A percentile compares a stretch with the other conserved stretches of the same genome.
Conservation (phyloP, 108 stramenopile genomes). For the Asterionellopsis glacialis region DNA sequence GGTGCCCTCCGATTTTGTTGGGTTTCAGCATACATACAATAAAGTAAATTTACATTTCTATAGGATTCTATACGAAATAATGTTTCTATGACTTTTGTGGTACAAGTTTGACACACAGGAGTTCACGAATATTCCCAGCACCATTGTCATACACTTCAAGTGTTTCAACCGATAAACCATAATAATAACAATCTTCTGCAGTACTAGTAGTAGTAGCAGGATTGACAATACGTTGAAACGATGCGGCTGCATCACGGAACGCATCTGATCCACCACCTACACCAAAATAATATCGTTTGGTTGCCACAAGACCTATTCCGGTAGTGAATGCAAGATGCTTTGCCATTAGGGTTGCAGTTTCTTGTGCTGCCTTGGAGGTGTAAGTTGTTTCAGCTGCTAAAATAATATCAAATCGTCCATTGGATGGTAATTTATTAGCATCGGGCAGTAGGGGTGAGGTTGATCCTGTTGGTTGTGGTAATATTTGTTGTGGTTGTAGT, state of each 20-base stretch:
- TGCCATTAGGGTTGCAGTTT: slow-evolving; percentile 58
- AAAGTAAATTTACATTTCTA: too few species aligned
- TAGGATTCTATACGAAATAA: too few species aligned
- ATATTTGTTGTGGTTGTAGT: background rate
- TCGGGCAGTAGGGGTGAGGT: background rate
- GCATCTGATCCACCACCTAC: slow-evolving; percentile 76
- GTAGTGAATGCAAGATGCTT: slow-evolving; percentile 45
- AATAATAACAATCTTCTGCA: background rate
- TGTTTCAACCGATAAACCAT: slow-evolving; percentile 19
- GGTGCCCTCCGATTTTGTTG: too few species aligned
- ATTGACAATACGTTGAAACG: background rate
- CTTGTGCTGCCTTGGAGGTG: slow-evolving; percentile 47
- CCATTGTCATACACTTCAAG: slow-evolving; percentile 57
- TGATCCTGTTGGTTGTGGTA: background rate
- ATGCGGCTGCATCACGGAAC: slow-evolving; percentile 19
- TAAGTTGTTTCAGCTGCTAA: slow-evolving; percentile 84
- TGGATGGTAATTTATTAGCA: slow-evolving; percentile 9
- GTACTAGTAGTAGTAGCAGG: too few species aligned
- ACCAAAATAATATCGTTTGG: slow-evolving; percentile 87
- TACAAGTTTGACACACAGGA: slow-evolving; percentile 17
- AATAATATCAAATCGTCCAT: slow-evolving; percentile 57
- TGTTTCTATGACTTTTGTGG: too few species aligned
- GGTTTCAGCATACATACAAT: too few species aligned
- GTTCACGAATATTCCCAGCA: slow-evolving; percentile 73
- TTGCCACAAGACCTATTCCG: slow-evolving; percentile 67